These are phyloP conservation scores for Magnolia officinalis DNA, from an alignment of 164 flowering plant genomes.

Conservation along the genomic window DNA sequence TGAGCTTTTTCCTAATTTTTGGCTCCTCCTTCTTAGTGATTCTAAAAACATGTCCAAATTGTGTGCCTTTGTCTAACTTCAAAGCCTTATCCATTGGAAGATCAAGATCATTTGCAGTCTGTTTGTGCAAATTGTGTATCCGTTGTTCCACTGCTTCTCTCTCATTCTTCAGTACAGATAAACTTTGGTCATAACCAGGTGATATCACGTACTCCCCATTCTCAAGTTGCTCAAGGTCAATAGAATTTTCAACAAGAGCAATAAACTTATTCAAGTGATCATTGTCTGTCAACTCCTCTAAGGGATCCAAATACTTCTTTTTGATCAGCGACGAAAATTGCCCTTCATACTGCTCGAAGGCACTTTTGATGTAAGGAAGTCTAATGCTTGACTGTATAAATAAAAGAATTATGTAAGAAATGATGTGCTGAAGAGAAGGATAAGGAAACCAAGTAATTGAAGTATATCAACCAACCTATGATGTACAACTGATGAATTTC, in stretches of 20 bases:
- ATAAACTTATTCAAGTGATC: slow-evolving; percentile 78
- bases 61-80: slow-evolving; percentile 89
- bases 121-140: slow-evolving; percentile 71
- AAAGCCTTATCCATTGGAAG: slow-evolving; percentile 76
- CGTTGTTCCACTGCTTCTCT: slow-evolving; percentile 68
- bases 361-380: slow-evolving; percentile 74
- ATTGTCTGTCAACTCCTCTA: slow-evolving; percentile 70
- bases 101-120: slow-evolving; percentile 84
- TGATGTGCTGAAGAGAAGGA: neutral
- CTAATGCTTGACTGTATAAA: slow-evolving; percentile 77
- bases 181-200: slow-evolving; percentile 62
- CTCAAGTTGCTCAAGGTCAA: slow-evolving; percentile 94
- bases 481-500: neutral
- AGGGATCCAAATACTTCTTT: slow-evolving; percentile 59
- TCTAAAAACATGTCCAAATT: slow-evolving; percentile 94
- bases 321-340: slow-evolving; percentile 64
- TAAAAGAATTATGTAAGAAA: slow-evolving; percentile 14
- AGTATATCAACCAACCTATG: neutral
- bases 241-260: slow-evolving; percentile 80
- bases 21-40: slow-evolving; percentile 99
- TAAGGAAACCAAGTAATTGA: neutral
- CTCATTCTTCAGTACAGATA: slow-evolving; percentile 58
- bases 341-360: slow-evolving; percentile 70
- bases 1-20: slow-evolving; percentile 82
- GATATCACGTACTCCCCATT: slow-evolving; percentile 96